Percentiles rank a stretch among this genome's conserved stretches.
These are phyloP conservation scores for Udeniomyces megalosporus DNA, from an alignment of 768 basidiomycete genomes.

Conservation along the genomic window DNA sequence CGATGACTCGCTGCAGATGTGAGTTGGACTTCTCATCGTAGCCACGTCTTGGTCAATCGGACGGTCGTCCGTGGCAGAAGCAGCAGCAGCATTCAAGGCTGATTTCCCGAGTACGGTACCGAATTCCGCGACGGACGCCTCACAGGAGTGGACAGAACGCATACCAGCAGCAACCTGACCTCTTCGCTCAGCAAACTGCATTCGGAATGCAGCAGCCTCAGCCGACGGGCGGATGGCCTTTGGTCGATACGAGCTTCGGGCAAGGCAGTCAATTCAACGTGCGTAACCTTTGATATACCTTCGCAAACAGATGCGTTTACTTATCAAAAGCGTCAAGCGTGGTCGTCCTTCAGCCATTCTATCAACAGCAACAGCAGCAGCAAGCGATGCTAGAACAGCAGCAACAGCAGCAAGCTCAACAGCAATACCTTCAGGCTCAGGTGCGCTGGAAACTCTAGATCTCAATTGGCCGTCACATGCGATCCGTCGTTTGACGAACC, in stretches of 20 bases:
- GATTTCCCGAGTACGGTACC: neutral
- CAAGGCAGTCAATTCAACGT: conserved; percentile 72
- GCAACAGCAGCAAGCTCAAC: conserved; percentile 37
- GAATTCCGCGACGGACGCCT: neutral
- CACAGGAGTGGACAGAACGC: conserved; percentile 20
- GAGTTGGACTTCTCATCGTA: too few relatives aligned
- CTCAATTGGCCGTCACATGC: too few relatives aligned
- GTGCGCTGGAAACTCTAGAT: too few relatives aligned
- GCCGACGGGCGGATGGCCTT: conserved; percentile 24
- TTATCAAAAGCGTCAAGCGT: too few relatives aligned
- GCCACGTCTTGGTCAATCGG: too few relatives aligned
- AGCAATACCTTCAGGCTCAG: conserved; percentile 34
- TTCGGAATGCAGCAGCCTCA: conserved; percentile 32
- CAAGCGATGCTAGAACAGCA: conserved; percentile 60
- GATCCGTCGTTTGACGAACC: neutral
- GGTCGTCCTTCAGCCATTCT: conserved; percentile 10
- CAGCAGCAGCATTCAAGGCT: neutral
- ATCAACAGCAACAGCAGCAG: conserved; percentile 39
- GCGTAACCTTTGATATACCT: conserved; percentile 6
- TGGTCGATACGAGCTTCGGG: conserved; percentile 26
- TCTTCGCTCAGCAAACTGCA: conserved; percentile 37
- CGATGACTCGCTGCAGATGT: conserved; percentile 72
- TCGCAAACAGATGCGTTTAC: too few relatives aligned
- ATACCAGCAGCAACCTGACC: conserved; percentile 30
- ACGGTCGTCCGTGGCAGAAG: neutral